These are phyloP conservation scores for Trametes maxima DNA, from an alignment of 768 basidiomycete species.

Conservation along the genomic window DNA sequence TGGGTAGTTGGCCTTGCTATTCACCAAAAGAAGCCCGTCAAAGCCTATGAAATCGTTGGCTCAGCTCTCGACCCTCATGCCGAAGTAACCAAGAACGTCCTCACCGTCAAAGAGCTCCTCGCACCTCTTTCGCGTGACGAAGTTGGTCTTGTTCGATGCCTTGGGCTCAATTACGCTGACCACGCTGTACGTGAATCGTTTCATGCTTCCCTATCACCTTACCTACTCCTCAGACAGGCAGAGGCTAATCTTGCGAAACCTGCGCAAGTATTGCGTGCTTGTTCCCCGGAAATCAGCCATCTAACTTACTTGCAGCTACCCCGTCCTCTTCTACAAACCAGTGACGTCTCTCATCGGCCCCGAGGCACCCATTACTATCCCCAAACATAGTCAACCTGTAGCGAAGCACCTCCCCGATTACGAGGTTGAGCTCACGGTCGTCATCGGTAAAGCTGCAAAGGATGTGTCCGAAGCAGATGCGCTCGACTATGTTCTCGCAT, in stretches of 20 bases:
- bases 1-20: constrained; percentile 56
- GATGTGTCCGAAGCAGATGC: constrained; percentile 81
- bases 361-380: constrained; percentile 63
- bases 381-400: constrained; percentile 67
- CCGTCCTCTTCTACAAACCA: constrained; percentile 82
- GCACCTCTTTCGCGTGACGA: constrained; percentile 68
- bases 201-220: background rate
- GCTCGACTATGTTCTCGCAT: constrained; percentile 83
- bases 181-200: constrained; percentile 60
- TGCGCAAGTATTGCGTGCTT: constrained; percentile 42
- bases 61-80: constrained; percentile 68
- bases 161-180: constrained; percentile 84
- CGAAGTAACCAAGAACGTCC: constrained; percentile 58
- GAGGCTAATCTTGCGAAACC: constrained; percentile 69
- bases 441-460: constrained; percentile 82
- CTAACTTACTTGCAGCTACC: constrained; percentile 46
- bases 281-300: constrained; percentile 52
- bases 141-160: constrained; percentile 67
- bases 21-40: constrained; percentile 56
- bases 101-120: constrained; percentile 74
- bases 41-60: constrained; percentile 72
- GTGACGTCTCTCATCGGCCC: constrained; percentile 70
- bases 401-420: constrained; percentile 77
- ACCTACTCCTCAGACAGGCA: constrained; percentile 41
- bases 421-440: constrained; percentile 79